Conservation (phyloP, 163 green algal genomes). For the Prototheca cutis region DNA sequence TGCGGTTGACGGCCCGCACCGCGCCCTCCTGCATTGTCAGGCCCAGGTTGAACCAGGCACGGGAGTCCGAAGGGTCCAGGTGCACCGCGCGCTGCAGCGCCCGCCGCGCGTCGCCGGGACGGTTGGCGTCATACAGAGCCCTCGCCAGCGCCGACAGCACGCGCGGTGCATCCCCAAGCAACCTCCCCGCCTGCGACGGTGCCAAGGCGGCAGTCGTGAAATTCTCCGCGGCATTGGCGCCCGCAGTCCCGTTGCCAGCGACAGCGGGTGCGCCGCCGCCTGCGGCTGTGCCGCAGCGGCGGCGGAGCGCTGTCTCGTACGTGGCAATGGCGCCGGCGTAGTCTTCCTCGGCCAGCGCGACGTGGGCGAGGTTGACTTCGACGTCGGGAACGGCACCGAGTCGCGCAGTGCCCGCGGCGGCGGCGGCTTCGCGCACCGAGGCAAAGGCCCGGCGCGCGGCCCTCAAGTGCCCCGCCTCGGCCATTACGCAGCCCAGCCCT, state of each 20-base stretch:
- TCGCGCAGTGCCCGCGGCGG: conserved; percentile 31
- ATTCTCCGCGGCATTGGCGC: not conserved
- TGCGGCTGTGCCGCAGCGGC: conserved; percentile 15
- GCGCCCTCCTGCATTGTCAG: conserved; percentile 64
- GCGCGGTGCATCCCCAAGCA: too few relatives aligned
- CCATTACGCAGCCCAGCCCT: conserved; percentile 70
- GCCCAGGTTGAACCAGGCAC: conserved; percentile 75
- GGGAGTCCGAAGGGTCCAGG: conserved; percentile 52
- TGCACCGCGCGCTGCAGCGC: conserved; percentile 68
- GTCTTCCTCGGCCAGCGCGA: conserved; percentile 44
- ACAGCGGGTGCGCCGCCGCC: not conserved
- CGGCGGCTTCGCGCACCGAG: conserved; percentile 48
- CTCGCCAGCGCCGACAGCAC: not conserved
- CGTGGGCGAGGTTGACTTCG: conserved; percentile 71
- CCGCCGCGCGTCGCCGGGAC: conserved; percentile 49
- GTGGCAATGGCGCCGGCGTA: conserved; percentile 1
- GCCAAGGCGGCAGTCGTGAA: too few relatives aligned
- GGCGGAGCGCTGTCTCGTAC: conserved; percentile 8
- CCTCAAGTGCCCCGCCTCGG: conserved; percentile 59
- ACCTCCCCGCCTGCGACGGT: too few relatives aligned
- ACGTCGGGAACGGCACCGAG: conserved; percentile 55
- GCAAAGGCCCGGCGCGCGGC: conserved; percentile 59
- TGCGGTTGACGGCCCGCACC: conserved; percentile 45
- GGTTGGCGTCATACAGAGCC: conserved; percentile 58
- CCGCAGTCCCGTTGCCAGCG: not conserved